A percentile compares a stretch with the other conserved stretches of the same genome.
phyloP scores from a whole-genome alignment of 148 eudicot genomes.

The Beta vulgaris region DNA sequence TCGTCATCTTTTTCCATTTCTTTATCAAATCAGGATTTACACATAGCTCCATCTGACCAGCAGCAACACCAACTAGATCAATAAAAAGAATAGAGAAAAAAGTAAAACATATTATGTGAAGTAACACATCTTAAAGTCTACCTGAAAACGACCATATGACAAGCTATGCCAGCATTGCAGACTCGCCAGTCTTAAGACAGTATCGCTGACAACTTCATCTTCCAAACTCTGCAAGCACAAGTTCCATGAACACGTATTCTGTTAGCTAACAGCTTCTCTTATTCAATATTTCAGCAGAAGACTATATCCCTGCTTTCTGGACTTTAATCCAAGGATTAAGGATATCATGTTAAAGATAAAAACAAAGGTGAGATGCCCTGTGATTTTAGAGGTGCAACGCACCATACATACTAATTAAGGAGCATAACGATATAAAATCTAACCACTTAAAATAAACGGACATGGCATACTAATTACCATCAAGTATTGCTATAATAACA shows the following conservation, averaged over 20 bases:
- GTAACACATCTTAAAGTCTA: constrained; percentile 26
- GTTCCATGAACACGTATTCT: background rate
- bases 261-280: background rate
- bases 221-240: constrained; percentile 70
- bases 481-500: background rate
- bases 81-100: background rate
- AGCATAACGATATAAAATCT: background rate
- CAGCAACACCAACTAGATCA: constrained; percentile 14
- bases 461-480: background rate
- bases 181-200: constrained; percentile 69
- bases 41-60: constrained; percentile 77
- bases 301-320: background rate
- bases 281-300: background rate
- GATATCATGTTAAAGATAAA: background rate
- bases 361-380: background rate
- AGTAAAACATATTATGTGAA: background rate
- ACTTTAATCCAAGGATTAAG: background rate
- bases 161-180: constrained; percentile 92
- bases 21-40: constrained; percentile 65
- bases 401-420: background rate
- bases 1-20: constrained; percentile 84
- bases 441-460: background rate
- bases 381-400: background rate
- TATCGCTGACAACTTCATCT: constrained; percentile 83
- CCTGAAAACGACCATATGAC: constrained; percentile 96